These are phyloP conservation scores for Prototheca cutis DNA, from an alignment of 163 green algal genomes.

Conservation along the genomic window DNA sequence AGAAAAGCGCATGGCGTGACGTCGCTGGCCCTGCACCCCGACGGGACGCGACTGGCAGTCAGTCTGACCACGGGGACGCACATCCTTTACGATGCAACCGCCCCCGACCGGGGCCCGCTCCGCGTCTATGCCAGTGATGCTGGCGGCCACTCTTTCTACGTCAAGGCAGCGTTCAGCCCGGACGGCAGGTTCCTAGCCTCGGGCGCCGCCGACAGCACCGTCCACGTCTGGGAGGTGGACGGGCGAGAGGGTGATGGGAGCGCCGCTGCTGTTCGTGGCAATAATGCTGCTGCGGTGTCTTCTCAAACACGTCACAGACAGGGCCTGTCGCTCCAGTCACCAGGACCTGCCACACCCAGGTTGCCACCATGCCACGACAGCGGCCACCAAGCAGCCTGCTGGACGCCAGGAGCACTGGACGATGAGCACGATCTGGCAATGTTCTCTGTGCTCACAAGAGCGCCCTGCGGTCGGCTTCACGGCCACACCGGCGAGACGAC, in stretches of 20 bases:
- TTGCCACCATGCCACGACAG: no score
- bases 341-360: no score
- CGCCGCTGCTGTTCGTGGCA: no score
- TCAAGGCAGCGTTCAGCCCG: constrained; percentile 56
- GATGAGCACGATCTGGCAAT: no score
- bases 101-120: constrained; percentile 26
- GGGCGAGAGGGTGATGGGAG: no score
- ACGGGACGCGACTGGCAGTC: constrained; percentile 36
- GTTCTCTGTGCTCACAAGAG: no score
- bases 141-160: constrained; percentile 55
- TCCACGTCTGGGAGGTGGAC: constrained; percentile 50
- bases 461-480: constrained; percentile 16
- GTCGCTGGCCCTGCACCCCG: constrained; percentile 34
- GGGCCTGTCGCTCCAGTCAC: no score
- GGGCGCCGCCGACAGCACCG: constrained; percentile 43
- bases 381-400: no score
- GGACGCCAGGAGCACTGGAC: no score
- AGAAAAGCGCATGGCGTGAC: constrained; percentile 37
- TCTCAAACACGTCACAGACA: no score
- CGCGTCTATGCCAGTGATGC: constrained; percentile 41
- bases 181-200: constrained; percentile 49
- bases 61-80: constrained; percentile 39
- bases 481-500: constrained; percentile 57
- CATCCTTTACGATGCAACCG: constrained; percentile 43
- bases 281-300: no score